Evolutionary conservation across 345 rosid genomes (phyloP), one percentile per base, ranked within the genome.

Genomic region (Carallia brachiata): DNA sequence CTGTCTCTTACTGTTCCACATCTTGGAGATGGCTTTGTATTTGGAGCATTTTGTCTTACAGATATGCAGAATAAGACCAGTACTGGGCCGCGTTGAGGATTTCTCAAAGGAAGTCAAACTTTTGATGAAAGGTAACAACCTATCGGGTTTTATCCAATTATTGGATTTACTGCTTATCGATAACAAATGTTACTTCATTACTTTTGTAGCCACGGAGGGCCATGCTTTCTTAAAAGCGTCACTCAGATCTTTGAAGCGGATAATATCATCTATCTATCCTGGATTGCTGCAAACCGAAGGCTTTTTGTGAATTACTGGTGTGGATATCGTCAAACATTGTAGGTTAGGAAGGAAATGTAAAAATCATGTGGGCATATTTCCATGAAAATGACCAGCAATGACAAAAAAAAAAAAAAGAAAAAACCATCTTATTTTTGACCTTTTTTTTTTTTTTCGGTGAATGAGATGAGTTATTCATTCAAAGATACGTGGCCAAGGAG

Each of bases 51-150:
- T 87, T 66, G 50, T 90, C 44, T 73, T 88, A 39, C 97, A 90
- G 68, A 88, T 91, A 39, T 94, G 97, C 59, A 91, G 96, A 69
- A 87, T 87, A 76, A 82, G 90, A 73, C 90, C 93, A 6, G 92
- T 88, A 9, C 68, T 86, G 62, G 97, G 96, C 15, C 96, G 93
- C 12, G 81, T 91, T 64, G 98, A 91, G 57, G 97, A 86, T 72
- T 90, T 91, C 77, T 86, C 96, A 0, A 91, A 84, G 84, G 86
- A 83, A 70, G 73, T 85, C 32, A 87, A 86, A 80, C 72, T 67
- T 62, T 72, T 90, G 39, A 66, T 88, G n/a, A 82, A 82, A 88
- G 97, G 98, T 94, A 73, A 72, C 12, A 1, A 17, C n/a, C 17
- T 13, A 13, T 12, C 50, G 50, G 50, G 17, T 44, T 44, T 48